These are phyloP conservation scores for Pichia sp. DNA, from an alignment of 1,139 yeast species.

Conservation along the genomic window DNA sequence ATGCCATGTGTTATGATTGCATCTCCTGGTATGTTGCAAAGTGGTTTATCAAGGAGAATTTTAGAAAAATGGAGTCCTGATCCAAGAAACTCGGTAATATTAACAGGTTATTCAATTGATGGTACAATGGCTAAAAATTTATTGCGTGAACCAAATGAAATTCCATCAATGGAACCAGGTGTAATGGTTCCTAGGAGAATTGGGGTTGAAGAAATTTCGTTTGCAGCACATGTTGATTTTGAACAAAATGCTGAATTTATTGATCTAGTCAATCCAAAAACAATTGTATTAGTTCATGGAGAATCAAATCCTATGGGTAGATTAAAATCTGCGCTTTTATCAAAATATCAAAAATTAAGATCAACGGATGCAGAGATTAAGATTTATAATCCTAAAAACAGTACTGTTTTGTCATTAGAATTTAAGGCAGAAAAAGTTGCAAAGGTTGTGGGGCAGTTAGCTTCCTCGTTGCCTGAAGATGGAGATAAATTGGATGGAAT, in stretches of 20 bases:
- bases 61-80: constrained; percentile 98
- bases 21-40: constrained; percentile 96
- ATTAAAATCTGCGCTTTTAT: constrained; percentile 81
- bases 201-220: constrained; percentile 89
- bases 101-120: constrained; percentile 97
- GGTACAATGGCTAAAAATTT: constrained; percentile 95
- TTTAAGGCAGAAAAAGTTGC: constrained; percentile 85
- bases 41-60: constrained; percentile 86
- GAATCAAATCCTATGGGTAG: constrained; percentile 98
- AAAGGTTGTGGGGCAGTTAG: constrained; percentile 74
- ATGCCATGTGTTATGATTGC: constrained; percentile 97
- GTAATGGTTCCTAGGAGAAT: constrained; percentile 80
- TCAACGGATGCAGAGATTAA: constrained; percentile 90
- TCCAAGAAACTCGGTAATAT: constrained; percentile 74
- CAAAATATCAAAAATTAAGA: constrained; percentile 75
- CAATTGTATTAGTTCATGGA: constrained; percentile 92
- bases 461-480: constrained; percentile 41
- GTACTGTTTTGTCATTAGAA: constrained; percentile 69
- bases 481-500: constrained; percentile 68
- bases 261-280: constrained; percentile 77
- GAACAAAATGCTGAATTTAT: constrained; percentile 89
- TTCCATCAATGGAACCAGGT: constrained; percentile 76
- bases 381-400: constrained; percentile 88
- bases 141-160: constrained; percentile 81
- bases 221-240: constrained; percentile 98